Conservation (phyloP, 306 rosid genomes). For the Mimosa bimucronata region DNA sequence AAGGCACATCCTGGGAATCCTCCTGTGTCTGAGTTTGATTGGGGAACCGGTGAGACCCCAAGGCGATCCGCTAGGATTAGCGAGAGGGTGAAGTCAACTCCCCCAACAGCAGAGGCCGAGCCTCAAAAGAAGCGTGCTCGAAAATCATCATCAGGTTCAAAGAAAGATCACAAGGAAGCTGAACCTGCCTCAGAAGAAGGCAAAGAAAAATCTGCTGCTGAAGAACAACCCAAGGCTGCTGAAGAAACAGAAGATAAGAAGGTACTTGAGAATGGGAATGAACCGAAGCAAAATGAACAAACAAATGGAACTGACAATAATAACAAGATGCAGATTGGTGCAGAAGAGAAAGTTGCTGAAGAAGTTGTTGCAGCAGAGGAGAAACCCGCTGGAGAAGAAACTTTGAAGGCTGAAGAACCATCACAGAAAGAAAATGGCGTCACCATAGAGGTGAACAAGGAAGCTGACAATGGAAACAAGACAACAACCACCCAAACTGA, state of each 20-base stretch:
- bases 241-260: no score
- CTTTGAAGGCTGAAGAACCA: slow-evolving; percentile 24
- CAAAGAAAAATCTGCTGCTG: no score
- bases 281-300: slow-evolving; percentile 22
- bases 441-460: slow-evolving; percentile 42
- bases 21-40: slow-evolving; percentile 75
- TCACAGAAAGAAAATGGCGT: slow-evolving; percentile 41
- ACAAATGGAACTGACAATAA: slow-evolving; percentile 24
- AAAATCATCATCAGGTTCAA: slow-evolving; percentile 69
- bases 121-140: slow-evolving; percentile 75
- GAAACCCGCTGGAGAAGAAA: slow-evolving; percentile 39
- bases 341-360: slow-evolving; percentile 37
- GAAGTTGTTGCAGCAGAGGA: slow-evolving; percentile 46
- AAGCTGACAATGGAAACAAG: slow-evolving; percentile 39
- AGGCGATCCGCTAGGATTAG: slow-evolving; percentile 89
- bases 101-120: slow-evolving; percentile 53
- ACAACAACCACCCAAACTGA: slow-evolving; percentile 31
- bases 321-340: slow-evolving; percentile 26
- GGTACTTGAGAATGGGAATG: slow-evolving; percentile 44
- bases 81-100: slow-evolving; percentile 72
- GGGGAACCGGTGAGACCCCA: slow-evolving; percentile 92
- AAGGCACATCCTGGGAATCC: slow-evolving; percentile 82
- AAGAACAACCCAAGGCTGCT: no score
- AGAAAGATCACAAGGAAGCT: slow-evolving; percentile 59
- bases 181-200: slow-evolving; percentile 34